Base-by-base conservation (phyloP, 1,284 basidiomycete species). In the Lignosus rhinocerotis region DNA sequence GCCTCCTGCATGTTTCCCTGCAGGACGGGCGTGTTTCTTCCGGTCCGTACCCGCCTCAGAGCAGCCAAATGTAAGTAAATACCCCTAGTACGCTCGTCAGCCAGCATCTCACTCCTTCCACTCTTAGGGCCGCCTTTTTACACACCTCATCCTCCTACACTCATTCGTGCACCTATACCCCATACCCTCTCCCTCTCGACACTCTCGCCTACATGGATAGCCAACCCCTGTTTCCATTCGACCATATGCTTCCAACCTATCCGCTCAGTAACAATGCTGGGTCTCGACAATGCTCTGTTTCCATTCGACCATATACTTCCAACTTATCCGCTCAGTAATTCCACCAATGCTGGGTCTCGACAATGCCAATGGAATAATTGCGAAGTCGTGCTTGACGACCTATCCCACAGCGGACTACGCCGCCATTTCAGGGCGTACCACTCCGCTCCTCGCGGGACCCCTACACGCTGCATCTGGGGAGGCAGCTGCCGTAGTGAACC, bases 361-460 rank as follows among this genome's bases (percentile, higher is more conserved):
- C 39, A 10, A 9, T 64, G 63, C 48, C 30, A 56, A 38, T 64
- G 60, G 60, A 42, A 49, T 1, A 32, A 31, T 9, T 64, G 63
- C 49, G 21, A 38, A 16, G 8, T 49, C 39, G 16, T n/a, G 12
- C 45, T 61, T 16, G 44, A 51, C 9, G 56, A 60, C 41, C 16
- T 49, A 8, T 39, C 55, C 32, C 52, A 53, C 51, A 14, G 43
- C 1, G 54, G 56, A 16, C 41, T 64, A 21, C 53, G 60, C 12
- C 45, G 51, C 16, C 63, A 64, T 39, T 59, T 64, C 30, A 46
- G 46, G 36, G 52, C 53, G 1, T 25, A 25, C 45, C 63, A 64
- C 42, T 3, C 2, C 58, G 5, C 31, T 44, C 1, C 38, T 32
- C 38, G 49, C 33, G 53, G 58, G 21, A 36, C 25, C 2, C n/a